Percentiles rank a stretch among this genome's conserved stretches.
Conservation (phyloP, 176 grass and related monocot species). For the Themeda triandra region DNA sequence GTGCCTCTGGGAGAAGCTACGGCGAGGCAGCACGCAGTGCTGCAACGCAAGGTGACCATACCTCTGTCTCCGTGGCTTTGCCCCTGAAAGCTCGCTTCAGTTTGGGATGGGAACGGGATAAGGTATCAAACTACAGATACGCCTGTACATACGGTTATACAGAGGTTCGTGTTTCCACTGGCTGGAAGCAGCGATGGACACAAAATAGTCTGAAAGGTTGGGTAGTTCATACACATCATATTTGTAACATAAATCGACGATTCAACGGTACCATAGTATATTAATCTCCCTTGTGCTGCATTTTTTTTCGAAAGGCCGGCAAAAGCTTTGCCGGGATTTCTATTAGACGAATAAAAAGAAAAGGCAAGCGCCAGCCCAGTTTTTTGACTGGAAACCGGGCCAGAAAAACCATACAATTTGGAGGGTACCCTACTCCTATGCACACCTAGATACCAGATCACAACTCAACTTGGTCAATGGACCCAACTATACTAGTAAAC, state of each 20-base stretch:
- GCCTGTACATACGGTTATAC: background rate
- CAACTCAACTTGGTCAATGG: too few species aligned
- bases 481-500: too few species aligned
- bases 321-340: too few species aligned
- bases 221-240: background rate
- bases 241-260: conserved; percentile 29
- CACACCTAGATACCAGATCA: too few species aligned
- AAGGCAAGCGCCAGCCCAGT: too few species aligned
- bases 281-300: background rate
- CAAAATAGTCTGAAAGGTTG: background rate
- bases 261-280: background rate
- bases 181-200: background rate
- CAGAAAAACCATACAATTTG: too few species aligned
- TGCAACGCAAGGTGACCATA: conserved; percentile 55
- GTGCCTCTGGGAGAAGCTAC: conserved; percentile 68
- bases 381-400: too few species aligned
- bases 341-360: too few species aligned
- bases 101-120: background rate
- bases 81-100: background rate
- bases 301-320: too few species aligned
- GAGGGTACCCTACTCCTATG: too few species aligned
- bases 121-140: background rate
- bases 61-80: background rate
- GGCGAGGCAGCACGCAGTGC: conserved; percentile 40
- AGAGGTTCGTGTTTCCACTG: background rate